Percentiles rank a stretch among this genome's conserved stretches.
phyloP scores from a whole-genome alignment of 2,329 filamentous ascomycete species.

The Clarireedia homoeocarpa region DNA sequence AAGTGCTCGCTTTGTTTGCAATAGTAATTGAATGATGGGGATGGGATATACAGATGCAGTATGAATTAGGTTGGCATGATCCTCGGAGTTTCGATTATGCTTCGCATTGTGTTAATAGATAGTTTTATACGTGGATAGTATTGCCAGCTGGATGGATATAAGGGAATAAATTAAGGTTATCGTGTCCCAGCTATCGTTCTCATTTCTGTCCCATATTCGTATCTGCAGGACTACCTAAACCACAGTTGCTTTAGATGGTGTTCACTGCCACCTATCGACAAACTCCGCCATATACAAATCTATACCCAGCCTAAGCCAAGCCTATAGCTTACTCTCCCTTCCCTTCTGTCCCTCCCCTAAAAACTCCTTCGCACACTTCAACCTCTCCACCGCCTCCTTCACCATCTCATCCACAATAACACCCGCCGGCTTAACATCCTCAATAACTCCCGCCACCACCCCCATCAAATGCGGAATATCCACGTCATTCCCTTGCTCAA shows the following conservation, averaged over 20 bases:
- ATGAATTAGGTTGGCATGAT: not conserved
- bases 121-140: too few species aligned
- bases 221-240: too few species aligned
- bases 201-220: too few species aligned
- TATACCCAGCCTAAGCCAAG: not conserved
- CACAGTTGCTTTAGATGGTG: too few species aligned
- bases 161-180: too few species aligned
- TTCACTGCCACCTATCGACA: too few species aligned
- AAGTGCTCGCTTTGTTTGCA: constrained; percentile 27
- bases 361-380: constrained; percentile 45
- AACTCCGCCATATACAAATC: too few species aligned
- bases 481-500: constrained; percentile 74
- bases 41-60: not conserved
- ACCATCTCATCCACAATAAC: constrained; percentile 93
- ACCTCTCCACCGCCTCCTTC: constrained; percentile 58
- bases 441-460: constrained; percentile 75
- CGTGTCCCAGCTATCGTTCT: too few species aligned
- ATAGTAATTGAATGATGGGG: not conserved
- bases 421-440: constrained; percentile 69
- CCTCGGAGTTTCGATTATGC: not conserved
- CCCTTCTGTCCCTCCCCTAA: not conserved
- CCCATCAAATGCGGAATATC: constrained; percentile 91
- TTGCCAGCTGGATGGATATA: too few species aligned
- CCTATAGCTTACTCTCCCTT: not conserved
- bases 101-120: too few species aligned